Percentiles rank a stretch among this genome's conserved stretches.
Conservation (phyloP, 768 basidiomycete species). For the Amanita subjunquillea region DNA sequence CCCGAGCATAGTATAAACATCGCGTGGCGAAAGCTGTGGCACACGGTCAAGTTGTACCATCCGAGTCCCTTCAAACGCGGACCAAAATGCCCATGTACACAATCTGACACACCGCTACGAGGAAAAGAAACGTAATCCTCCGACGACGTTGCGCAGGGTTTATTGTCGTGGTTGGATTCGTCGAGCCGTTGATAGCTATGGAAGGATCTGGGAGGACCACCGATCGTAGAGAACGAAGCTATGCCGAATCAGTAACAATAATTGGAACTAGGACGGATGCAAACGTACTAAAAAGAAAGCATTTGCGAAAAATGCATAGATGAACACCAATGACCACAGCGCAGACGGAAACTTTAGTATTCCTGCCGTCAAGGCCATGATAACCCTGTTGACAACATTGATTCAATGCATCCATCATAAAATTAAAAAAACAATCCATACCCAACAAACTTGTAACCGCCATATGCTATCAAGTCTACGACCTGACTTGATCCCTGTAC, state of each 20-base stretch:
- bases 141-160: slow-evolving; percentile 74
- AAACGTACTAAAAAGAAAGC: slow-evolving; percentile 83
- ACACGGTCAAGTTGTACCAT: not conserved
- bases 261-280: not conserved
- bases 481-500: slow-evolving; percentile 65
- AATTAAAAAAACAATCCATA: slow-evolving; percentile 22
- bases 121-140: slow-evolving; percentile 81
- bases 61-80: slow-evolving; percentile 22
- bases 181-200: slow-evolving; percentile 17
- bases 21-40: not conserved
- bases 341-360: slow-evolving; percentile 54
- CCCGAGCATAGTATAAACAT: not conserved
- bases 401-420: not conserved
- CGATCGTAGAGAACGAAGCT: slow-evolving; percentile 91
- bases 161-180: slow-evolving; percentile 39
- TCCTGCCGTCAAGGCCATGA: slow-evolving; percentile 64
- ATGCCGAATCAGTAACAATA: slow-evolving; percentile 2
- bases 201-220: slow-evolving; percentile 81
- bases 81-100: slow-evolving; percentile 82
- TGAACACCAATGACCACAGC: slow-evolving; percentile 60
- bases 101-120: slow-evolving; percentile 74
- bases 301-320: slow-evolving; percentile 83
- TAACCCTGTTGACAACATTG: slow-evolving; percentile 45
- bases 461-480: slow-evolving; percentile 82
- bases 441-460: slow-evolving; percentile 98